A percentile compares a stretch with the other conserved stretches of the same genome.
phyloP scores from a whole-genome alignment of 306 rosid species.

The Potentilla sterilis region DNA sequence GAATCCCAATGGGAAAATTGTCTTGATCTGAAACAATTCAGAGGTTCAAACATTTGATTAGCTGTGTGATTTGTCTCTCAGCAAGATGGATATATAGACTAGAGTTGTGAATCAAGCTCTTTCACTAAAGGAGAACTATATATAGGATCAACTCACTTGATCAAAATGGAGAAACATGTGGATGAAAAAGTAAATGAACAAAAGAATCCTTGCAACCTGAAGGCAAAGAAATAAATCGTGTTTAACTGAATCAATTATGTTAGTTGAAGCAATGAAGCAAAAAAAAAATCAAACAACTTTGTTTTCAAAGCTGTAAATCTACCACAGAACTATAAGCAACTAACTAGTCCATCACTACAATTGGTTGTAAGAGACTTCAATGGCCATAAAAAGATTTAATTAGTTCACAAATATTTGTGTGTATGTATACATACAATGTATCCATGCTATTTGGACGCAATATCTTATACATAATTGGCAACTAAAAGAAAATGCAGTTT shows the following conservation, averaged over 20 bases:
- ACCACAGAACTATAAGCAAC: not conserved
- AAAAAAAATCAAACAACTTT: not conserved
- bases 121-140: constrained; percentile 3
- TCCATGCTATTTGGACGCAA: not conserved
- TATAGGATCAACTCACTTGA: constrained; percentile 50
- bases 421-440: not conserved
- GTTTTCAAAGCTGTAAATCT: not conserved
- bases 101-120: not conserved
- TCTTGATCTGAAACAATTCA: constrained; percentile 51
- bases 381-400: not conserved
- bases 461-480: not conserved
- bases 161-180: constrained; percentile 76
- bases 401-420: not conserved
- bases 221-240: constrained; percentile 5
- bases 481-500: constrained; percentile 19
- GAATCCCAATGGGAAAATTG: constrained; percentile 60
- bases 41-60: not conserved
- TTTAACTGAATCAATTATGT: not conserved
- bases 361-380: not conserved
- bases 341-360: not conserved
- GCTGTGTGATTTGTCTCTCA: not conserved
- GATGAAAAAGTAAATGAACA: constrained; percentile 62
- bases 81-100: not conserved
- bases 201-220: constrained; percentile 80
- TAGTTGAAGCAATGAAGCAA: not conserved